Evolutionary conservation across 2,329 filamentous ascomycete species (phyloP), one percentile per base, ranked within the genome.

Genomic region (Hortaea sp.): DNA sequence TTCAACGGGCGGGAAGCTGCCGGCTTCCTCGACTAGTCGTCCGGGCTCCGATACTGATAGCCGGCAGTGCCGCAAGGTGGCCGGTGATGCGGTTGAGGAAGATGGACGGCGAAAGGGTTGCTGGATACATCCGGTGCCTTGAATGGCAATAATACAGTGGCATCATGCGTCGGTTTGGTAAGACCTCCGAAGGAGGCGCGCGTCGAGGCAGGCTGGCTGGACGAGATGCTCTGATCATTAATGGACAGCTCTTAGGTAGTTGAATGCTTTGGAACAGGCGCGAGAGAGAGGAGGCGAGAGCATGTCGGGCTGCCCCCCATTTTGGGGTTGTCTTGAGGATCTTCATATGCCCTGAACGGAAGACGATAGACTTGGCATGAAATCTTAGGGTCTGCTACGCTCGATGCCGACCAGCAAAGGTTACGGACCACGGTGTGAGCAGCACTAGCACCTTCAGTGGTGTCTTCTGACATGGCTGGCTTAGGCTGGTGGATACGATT

Each of bases 91-190:
- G 39, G 47, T 35, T 47, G 53, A 42, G 39, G 46, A 47, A 38
- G 42, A 45, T 7, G 45, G 38, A 48, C 49, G 53, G 53, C 48
- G 55, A 64, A 64, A 63, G 56, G 49, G 52, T 55, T 48, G 55
- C 52, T 56, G 57, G 60, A 56, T 20, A 53, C 55, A 58, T 63
- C 57, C 57, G 59, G 60, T 61, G 52, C 49, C 51, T 43, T 46
- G 40, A 39, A n/a, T 35, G 42, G 42, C 48, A 42, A 47, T 57
- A 59, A 59, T 52, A 52, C 69, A 74, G 70, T 65, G 68, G 70
- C 70, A 72, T 73, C 82, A 79, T 87, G 87, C 84, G 86, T 84
- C 79, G 76, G 63, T 72, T 76, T 70, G 82, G 77, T 83, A 84
- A 87, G 83, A 84, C 70, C 77, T 77, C 83, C 77, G 75, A 69